phyloP scores from a whole-genome alignment of 345 rosid species.

The Melastoma malabathricum region DNA sequence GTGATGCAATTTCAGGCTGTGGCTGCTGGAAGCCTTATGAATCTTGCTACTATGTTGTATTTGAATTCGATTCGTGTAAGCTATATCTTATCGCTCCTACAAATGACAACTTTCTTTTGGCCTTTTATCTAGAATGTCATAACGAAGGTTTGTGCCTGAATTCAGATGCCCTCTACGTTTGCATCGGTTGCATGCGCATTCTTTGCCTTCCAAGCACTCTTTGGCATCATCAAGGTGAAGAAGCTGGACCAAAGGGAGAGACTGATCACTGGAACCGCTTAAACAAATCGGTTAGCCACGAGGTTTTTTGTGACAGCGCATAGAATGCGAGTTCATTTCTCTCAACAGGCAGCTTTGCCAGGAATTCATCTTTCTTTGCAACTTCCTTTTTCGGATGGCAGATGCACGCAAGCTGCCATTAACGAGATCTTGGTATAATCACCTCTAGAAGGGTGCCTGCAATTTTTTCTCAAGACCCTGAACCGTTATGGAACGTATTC shows the following conservation, averaged over 20 bases:
- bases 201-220: constrained; percentile 65
- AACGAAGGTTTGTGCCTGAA: background rate
- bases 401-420: too few species aligned
- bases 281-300: constrained; percentile 11
- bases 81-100: background rate
- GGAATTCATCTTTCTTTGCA: too few species aligned
- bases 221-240: constrained; percentile 74
- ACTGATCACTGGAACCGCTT: constrained; percentile 89
- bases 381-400: too few species aligned
- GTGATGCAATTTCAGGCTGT: constrained; percentile 34
- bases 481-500: too few species aligned
- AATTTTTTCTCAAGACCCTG: too few species aligned
- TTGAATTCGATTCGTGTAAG: constrained; percentile 81
- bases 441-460: too few species aligned
- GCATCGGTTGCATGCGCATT: constrained; percentile 61
- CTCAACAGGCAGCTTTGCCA: too few species aligned
- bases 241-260: constrained; percentile 72
- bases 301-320: too few species aligned
- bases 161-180: constrained; percentile 36
- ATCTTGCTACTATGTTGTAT: constrained; percentile 82
- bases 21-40: constrained; percentile 89
- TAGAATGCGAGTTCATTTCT: too few species aligned
- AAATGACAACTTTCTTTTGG: background rate
- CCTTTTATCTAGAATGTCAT: background rate
- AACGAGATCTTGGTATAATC: too few species aligned